Conservation (phyloP, 192 early-diverging fungal genomes). For the Lunasporangiospora selenospora region DNA sequence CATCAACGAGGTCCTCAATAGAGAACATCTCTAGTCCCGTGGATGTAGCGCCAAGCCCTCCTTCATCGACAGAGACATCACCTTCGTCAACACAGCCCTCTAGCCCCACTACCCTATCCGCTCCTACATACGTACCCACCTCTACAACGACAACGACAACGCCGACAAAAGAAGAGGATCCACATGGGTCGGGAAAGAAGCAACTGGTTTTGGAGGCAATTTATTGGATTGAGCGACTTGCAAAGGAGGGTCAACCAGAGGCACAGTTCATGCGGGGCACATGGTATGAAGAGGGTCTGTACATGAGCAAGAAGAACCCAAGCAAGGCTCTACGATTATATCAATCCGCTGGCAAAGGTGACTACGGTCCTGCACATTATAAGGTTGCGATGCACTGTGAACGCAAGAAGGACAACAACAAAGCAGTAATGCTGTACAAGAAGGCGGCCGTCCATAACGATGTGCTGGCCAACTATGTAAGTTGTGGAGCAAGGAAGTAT, state of each 20-base stretch:
- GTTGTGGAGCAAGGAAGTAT: too few relatives aligned
- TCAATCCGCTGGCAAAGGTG: slow-evolving; percentile 67
- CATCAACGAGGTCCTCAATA: too few relatives aligned
- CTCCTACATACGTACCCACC: too few relatives aligned
- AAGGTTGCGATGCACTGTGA: slow-evolving; percentile 70
- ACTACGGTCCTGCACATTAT: slow-evolving; percentile 69
- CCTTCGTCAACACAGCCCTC: slow-evolving; percentile 8
- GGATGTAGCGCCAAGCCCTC: neutral
- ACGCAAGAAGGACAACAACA: slow-evolving; percentile 62
- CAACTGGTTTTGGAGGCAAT: slow-evolving; percentile 65
- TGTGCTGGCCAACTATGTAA: slow-evolving; percentile 68
- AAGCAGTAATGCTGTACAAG: slow-evolving; percentile 73
- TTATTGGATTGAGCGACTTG: slow-evolving; percentile 77
- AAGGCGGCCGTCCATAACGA: slow-evolving; percentile 74
- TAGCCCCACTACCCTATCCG: slow-evolving; percentile 1
- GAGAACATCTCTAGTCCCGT: too few relatives aligned
- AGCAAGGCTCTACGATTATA: slow-evolving; percentile 74
- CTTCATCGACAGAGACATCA: neutral
- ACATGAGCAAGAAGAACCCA: slow-evolving; percentile 59
- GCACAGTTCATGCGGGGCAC: slow-evolving; percentile 78
- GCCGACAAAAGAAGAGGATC: slow-evolving; percentile 8
- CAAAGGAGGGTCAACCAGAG: slow-evolving; percentile 72
- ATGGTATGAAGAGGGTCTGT: slow-evolving; percentile 73
- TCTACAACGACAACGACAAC: too few relatives aligned
- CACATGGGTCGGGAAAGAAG: slow-evolving; percentile 12